Evolutionary conservation across 2,329 filamentous ascomycete species (phyloP), one percentile per base, ranked within the genome.

Genomic region (Bretziella fagacearum): DNA sequence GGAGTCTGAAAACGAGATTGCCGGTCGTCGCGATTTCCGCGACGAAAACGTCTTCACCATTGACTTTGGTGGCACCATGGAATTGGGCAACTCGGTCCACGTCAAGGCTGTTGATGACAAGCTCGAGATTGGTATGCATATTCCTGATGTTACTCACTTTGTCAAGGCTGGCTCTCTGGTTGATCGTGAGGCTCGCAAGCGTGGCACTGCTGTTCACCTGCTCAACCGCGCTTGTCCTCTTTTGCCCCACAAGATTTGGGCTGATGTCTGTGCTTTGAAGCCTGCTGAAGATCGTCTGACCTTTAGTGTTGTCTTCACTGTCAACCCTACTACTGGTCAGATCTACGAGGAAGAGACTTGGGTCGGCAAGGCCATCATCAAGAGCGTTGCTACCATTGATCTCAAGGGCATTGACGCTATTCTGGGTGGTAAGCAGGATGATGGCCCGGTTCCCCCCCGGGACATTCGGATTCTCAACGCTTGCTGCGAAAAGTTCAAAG

Each of bases 171-270:
- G 93, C 67, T 94, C 87, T 13, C 74, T 96, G 39, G 87, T 96
- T 44, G 91, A 98, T 58, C 81, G 91, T 40, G 91, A 98, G 65
- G 91, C 91, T 8, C 94, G 91, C 74, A 98, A 96, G 72, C 84
- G 91, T 54, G 89, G 89, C 52, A 96, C 87, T 49, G 87, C 86
- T 29, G 91, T 98, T 20, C 93, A 96, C 59, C 71, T 98, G 53
- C 81, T 94, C 66, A 91, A 94, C 67, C 79, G 86, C 29, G 67
- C 81, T 68, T 69, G 89, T 74, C 71, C 89, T 69, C 79, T 98
- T 72, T 75, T 98, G 30, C 91, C 91, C 11, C 72, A 83, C 1
- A 86, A 84, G 63, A 70, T 98, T 52, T 81, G 86, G 6, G 75
- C 78, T 15, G 87, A 95, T 54, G 71, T 96, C 44, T 94, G 87